Evolutionary conservation across 2,329 filamentous ascomycete genomes (phyloP).

Genomic region (Aspergillus tanneri): DNA sequence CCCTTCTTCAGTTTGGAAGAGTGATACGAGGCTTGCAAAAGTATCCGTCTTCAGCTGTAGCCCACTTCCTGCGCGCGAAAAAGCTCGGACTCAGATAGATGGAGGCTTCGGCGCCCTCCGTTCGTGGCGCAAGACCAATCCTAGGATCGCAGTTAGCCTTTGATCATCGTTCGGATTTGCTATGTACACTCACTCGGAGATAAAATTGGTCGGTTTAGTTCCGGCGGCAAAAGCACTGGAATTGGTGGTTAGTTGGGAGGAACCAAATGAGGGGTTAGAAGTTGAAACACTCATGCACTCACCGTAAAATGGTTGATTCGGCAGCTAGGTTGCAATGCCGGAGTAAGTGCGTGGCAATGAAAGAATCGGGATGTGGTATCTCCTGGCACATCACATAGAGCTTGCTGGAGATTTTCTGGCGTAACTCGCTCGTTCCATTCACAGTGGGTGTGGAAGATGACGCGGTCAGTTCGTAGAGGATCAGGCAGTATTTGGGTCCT

Average conservation of each 20-base stretch:
- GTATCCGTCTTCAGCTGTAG: background rate
- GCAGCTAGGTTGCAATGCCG: constrained; percentile 1
- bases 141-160: background rate
- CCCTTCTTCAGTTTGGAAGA: too few species aligned
- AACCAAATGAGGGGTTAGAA: background rate
- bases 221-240: background rate
- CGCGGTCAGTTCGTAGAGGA: background rate
- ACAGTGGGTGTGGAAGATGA: background rate
- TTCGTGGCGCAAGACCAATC: background rate
- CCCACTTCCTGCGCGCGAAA: background rate
- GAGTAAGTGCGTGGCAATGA: constrained; percentile 1
- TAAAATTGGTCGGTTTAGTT: background rate
- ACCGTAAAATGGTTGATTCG: background rate
- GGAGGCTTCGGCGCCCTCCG: background rate
- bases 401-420: background rate
- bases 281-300: too few species aligned
- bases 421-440: too few species aligned
- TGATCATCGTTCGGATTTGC: background rate
- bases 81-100: constrained; percentile 1
- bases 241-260: background rate
- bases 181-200: background rate
- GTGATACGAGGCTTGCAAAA: too few species aligned
- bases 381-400: constrained; percentile 1
- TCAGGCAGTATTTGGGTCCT: constrained; percentile 1
- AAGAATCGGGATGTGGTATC: background rate